Evolutionary conservation across 1,284 basidiomycete species (phyloP), one percentile per base, ranked within the genome.

Genomic region (Apiotrichum brassicae): DNA sequence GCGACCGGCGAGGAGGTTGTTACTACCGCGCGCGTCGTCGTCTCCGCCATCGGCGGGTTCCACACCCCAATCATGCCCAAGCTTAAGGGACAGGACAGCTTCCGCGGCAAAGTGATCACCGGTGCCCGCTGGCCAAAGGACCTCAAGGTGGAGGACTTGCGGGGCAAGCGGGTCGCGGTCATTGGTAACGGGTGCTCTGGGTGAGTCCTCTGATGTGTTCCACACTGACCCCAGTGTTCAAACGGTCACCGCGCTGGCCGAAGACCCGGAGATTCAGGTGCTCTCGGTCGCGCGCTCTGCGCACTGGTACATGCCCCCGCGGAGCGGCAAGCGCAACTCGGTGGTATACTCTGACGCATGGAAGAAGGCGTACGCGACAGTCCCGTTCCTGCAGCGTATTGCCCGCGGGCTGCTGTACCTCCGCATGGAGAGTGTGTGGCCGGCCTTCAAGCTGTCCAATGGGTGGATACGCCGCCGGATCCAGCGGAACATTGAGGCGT

Each of bases 1-100:
- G 37, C 32, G 9, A 43, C 35, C 4, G 41, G 25, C 11, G 41
- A 48, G 14, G 14, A 24, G 5, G 37, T 45, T 14, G 26, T 39
- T n/a, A 26, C 41, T 16, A 35, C 25, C 1, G 51, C 51, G 37
- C 39, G 47, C n/a, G 43, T 61, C 25, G 45, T 64, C 36, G 50
- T 64, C 25, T 57, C 56, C n/a, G 53, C 55, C 22, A 54, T 57
- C 26, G 63, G 63, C 16, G 61, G 56, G 13, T 62, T 64, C 45
- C 57, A 54, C 20, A 46, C 40, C 13, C 63, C 63, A 8, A 35
- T 51, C 19, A 41, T 43, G 3, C 56, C 58, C 18, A 48, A 46
- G 12, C 51, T 61, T 37, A 46, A 49, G 16, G 61, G 58, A 8
- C 26, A 59, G 24, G 53, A 60, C 43, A 34, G 32, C n/a, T 64